These are phyloP conservation scores for Remersonia thermophila DNA, from an alignment of 2,329 filamentous ascomycete genomes.

Conservation along the genomic window DNA sequence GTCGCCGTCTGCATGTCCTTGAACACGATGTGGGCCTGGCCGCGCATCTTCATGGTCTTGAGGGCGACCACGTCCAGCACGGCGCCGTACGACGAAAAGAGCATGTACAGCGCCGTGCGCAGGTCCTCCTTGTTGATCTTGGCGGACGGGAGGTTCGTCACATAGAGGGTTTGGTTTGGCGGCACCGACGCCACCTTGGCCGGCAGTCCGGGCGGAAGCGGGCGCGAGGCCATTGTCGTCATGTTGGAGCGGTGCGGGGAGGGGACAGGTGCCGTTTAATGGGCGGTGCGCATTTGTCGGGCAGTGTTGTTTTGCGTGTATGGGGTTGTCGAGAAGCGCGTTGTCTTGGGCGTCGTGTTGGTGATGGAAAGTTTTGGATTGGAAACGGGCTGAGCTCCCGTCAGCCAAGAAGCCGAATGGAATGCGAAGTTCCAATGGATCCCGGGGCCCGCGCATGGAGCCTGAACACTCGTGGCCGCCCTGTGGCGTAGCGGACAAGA, in stretches of 20 bases:
- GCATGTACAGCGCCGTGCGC: constrained; percentile 74
- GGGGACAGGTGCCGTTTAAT: neutral
- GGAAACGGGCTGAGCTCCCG: neutral
- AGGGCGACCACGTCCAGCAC: constrained; percentile 85
- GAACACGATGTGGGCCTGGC: constrained; percentile 88
- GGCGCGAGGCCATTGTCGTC: constrained; percentile 24
- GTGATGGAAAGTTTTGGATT: constrained; percentile 2
- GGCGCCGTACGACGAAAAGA: constrained; percentile 87
- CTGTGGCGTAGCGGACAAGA: too few species aligned
- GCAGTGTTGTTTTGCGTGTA: too few species aligned
- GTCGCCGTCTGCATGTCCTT: constrained; percentile 83
- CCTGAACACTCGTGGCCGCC: too few species aligned
- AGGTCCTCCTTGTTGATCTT: constrained; percentile 86
- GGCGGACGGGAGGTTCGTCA: constrained; percentile 71
- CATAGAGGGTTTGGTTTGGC: constrained; percentile 76
- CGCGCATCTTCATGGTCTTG: constrained; percentile 85
- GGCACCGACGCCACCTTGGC: constrained; percentile 40
- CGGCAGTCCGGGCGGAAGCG: constrained; percentile 19
- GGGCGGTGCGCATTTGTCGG: neutral
- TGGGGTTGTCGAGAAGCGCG: neutral
- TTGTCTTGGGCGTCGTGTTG: constrained; percentile 1
- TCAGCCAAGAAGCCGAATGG: too few species aligned
- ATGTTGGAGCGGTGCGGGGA: constrained; percentile 19
- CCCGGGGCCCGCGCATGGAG: too few species aligned
- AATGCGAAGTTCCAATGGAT: too few species aligned